These are phyloP conservation scores for Emmonsiellopsis sp. DNA, from an alignment of 2,329 filamentous ascomycete species.

Conservation along the genomic window DNA sequence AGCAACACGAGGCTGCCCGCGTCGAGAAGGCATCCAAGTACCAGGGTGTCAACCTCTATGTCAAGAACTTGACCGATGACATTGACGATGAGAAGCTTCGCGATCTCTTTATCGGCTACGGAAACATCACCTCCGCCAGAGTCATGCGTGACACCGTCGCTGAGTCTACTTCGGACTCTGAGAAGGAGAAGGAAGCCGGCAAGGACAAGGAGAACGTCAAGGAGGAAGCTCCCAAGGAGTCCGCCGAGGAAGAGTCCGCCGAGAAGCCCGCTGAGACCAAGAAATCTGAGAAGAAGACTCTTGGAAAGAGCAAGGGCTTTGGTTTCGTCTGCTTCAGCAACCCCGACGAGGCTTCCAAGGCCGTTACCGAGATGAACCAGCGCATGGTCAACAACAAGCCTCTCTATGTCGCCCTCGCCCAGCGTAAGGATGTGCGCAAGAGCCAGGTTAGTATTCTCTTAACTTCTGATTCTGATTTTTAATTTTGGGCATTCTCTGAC, in stretches of 20 bases:
- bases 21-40: constrained; percentile 99
- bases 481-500: background rate
- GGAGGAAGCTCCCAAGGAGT: constrained; percentile 34
- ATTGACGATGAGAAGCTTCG: constrained; percentile 97
- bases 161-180: constrained; percentile 34
- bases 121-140: constrained; percentile 96
- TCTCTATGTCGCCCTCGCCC: constrained; percentile 91
- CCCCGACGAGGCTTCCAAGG: constrained; percentile 97
- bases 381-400: constrained; percentile 97
- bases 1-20: constrained; percentile 95
- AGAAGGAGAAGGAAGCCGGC: constrained; percentile 43
- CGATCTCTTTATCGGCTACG: constrained; percentile 82
- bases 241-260: constrained; percentile 24
- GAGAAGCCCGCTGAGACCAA: constrained; percentile 48
- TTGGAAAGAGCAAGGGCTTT: constrained; percentile 98
- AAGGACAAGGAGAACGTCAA: constrained; percentile 32
- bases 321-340: constrained; percentile 99
- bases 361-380: constrained; percentile 99
- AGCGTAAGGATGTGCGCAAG: constrained; percentile 99
- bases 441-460: constrained; percentile 50
- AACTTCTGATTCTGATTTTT: background rate
- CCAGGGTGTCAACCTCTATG: constrained; percentile 98
- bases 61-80: constrained; percentile 97
- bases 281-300: constrained; percentile 51
- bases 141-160: constrained; percentile 84